Evolutionary conservation across 768 basidiomycete species (phyloP).

Genomic region (Phanerodontia chrysosporium): DNA sequence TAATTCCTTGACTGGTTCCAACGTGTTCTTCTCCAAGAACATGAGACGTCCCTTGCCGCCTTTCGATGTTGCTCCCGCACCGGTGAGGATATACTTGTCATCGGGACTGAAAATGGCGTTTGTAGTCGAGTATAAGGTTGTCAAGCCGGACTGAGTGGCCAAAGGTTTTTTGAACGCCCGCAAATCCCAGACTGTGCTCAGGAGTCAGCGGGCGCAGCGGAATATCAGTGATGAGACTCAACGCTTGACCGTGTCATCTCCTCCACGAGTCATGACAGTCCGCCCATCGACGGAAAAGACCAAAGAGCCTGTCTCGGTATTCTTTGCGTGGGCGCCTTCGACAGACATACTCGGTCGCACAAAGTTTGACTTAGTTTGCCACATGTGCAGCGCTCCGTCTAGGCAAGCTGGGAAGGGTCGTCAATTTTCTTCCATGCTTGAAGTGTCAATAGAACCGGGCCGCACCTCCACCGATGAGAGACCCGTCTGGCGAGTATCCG

Average conservation of each 20-base stretch:
- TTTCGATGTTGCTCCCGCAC: constrained; percentile 64
- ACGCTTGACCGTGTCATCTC: constrained; percentile 96
- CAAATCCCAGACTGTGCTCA: constrained; percentile 82
- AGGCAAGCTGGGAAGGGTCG: constrained; percentile 56
- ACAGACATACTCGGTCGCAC: constrained; percentile 83
- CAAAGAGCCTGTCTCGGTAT: constrained; percentile 81
- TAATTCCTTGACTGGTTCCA: constrained; percentile 66
- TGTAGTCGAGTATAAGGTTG: constrained; percentile 85
- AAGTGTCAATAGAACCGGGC: background rate
- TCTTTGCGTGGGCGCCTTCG: constrained; percentile 85
- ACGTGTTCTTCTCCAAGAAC: constrained; percentile 65
- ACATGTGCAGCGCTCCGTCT: constrained; percentile 91
- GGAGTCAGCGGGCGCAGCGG: background rate
- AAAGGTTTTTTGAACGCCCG: constrained; percentile 89
- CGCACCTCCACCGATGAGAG: constrained; percentile 82
- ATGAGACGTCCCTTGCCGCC: constrained; percentile 68
- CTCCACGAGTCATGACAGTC: constrained; percentile 84
- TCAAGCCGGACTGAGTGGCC: constrained; percentile 54
- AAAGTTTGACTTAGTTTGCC: constrained; percentile 90
- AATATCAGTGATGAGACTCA: constrained; percentile 32
- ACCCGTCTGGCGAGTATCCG: constrained; percentile 87
- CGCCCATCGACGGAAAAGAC: constrained; percentile 86
- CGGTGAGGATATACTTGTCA: constrained; percentile 84
- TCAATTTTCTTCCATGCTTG: constrained; percentile 6
- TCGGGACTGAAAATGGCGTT: constrained; percentile 96